Conservation (phyloP, 1,284 basidiomycete species). For the Apiotrichum sp. region DNA sequence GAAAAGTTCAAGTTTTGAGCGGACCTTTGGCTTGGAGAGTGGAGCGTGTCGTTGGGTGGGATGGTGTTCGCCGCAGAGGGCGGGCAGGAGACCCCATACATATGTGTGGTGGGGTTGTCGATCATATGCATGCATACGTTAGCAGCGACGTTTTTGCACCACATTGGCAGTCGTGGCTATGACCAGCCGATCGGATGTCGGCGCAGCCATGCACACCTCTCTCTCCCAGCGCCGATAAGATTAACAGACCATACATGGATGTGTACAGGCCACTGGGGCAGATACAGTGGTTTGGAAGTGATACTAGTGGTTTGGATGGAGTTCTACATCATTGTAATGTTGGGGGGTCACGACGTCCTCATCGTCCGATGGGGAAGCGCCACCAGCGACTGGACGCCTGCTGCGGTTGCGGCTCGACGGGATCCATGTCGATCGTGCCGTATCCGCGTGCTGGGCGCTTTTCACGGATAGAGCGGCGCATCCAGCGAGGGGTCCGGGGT, state of each 20-base stretch:
- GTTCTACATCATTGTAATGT: no score
- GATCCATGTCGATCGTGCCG: constrained; percentile 9
- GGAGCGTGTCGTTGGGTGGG: neutral
- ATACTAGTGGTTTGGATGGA: neutral
- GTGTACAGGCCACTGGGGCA: neutral
- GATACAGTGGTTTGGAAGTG: neutral
- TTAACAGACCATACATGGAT: constrained; percentile 3
- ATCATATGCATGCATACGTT: neutral
- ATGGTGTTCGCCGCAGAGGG: neutral
- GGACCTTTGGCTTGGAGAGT: neutral
- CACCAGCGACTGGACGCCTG: constrained; percentile 1
- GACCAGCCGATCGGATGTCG: no score
- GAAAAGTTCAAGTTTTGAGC: constrained; percentile 46
- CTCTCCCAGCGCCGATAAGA: neutral
- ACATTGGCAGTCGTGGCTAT: neutral
- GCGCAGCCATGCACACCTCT: no score
- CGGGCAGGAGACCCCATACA: no score
- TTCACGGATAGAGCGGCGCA: neutral
- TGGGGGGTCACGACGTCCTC: no score
- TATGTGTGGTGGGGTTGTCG: neutral
- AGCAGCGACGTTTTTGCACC: no score
- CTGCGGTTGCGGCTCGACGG: neutral
- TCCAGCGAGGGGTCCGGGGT: neutral
- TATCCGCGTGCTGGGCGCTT: neutral
- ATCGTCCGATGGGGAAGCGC: neutral